Conservation (phyloP, 768 basidiomycete genomes). For the Suillus subaureus region DNA sequence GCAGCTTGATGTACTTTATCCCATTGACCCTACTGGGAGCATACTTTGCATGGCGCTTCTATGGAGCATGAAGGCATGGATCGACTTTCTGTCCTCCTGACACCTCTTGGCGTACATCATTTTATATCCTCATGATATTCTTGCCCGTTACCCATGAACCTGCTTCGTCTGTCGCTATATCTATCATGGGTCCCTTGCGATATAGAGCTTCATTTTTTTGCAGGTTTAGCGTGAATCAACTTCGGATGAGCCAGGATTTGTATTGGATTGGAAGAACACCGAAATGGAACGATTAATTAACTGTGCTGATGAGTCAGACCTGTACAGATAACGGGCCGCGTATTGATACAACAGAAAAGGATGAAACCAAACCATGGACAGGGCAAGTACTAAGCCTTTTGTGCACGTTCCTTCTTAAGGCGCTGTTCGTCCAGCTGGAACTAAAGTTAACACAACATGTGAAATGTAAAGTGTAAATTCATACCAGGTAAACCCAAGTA, state of each 20-base stretch:
- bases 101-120: constrained; percentile 4
- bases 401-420: constrained; percentile 20
- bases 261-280: background rate
- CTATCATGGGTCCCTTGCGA: constrained; percentile 18
- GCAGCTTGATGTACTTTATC: constrained; percentile 79
- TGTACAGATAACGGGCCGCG: background rate
- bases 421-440: constrained; percentile 32
- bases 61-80: constrained; percentile 41
- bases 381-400: constrained; percentile 9
- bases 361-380: background rate
- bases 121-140: constrained; percentile 17
- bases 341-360: background rate
- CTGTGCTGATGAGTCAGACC: constrained; percentile 2
- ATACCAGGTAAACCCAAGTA: constrained; percentile 29
- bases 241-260: background rate
- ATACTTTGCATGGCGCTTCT: constrained; percentile 88
- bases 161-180: constrained; percentile 13
- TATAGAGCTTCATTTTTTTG: constrained; percentile 17
- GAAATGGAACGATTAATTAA: background rate
- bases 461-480: constrained; percentile 12
- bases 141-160: constrained; percentile 12
- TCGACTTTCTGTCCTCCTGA: background rate
- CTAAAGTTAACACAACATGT: constrained; percentile 9
- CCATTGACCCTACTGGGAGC: constrained; percentile 79
- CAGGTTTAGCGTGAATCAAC: constrained; percentile 3